Evolutionary conservation across 495 filamentous ascomycete genomes (phyloP), one percentile per base, ranked within the genome.

Genomic region (Sordaria brevicollis): DNA sequence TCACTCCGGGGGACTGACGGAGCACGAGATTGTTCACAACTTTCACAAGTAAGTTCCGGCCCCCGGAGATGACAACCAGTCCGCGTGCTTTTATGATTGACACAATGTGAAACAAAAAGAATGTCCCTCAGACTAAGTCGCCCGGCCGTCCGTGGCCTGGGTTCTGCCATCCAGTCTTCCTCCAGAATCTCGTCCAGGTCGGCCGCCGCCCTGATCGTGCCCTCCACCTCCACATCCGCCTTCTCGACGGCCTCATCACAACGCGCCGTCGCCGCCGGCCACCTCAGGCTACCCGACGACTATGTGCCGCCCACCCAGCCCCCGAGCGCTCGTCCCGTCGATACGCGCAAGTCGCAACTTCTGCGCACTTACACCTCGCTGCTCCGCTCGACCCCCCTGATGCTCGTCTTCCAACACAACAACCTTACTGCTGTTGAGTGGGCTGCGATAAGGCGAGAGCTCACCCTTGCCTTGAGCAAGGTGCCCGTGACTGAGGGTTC

Each of bases 391-490:
- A 89, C 92, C 19, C 93, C 95, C 62, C 81, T 98, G 31, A 90
- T 97, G 76, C 86, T 99, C 70, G 83, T 98, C 75, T 94, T 99
- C 85, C 94, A 98, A 81, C 95, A 98, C 86, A 97, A 94, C 86
- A 98, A 97, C 79, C 83, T 99, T 67, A 91, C 90, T 67, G 88
- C 93, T 5, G 83, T 84, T 43, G 95, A 99, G 86, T 97, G 93
- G 94, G 84, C 88, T 35, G 89, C 89, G 13, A 87, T 99, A 69
- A 86, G 95, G 68, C 89, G 95, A 68, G 96, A 98, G 81, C 82
- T 99, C 21, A 78, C 80, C 29, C 80, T 80, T 6, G 93, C 93
- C 1, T 78, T 98, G 17, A 76, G 79, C 31, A 91, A 89, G 67
- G 87, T 92, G 3, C 71, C 82, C 0, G 37, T 71, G 0, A 54